Evolutionary conservation across 129 eudicot species (phyloP).

Genomic region (Lactuca sativa): DNA sequence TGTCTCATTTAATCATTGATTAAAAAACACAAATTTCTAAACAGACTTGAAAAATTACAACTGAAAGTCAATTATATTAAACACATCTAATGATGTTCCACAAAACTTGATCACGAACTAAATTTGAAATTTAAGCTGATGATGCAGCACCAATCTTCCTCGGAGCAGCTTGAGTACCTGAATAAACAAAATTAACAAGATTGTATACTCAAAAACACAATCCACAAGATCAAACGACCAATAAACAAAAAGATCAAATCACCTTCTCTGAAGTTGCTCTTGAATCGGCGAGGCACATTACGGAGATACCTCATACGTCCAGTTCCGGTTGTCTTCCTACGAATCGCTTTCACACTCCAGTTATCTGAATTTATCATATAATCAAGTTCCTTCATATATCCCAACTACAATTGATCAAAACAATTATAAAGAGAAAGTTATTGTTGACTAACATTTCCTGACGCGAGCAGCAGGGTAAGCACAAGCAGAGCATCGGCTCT

Average conservation of each 20-base stretch:
- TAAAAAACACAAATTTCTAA: constrained; percentile 12
- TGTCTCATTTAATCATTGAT: neutral
- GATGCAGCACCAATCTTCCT: constrained; percentile 45
- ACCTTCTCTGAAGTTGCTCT: constrained; percentile 66
- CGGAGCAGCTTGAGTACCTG: constrained; percentile 60
- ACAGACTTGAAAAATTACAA: neutral
- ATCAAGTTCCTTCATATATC: neutral
- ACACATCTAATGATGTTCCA: neutral
- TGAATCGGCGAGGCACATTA: constrained; percentile 58
- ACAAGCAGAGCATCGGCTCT: constrained; percentile 79
- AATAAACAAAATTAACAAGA: neutral
- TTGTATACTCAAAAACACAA: neutral
- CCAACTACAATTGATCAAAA: neutral
- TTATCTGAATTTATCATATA: constrained; percentile 29
- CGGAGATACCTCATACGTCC: constrained; percentile 68
- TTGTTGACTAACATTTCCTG: constrained; percentile 48
- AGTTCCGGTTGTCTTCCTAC: constrained; percentile 61
- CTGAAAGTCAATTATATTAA: neutral
- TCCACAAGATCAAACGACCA: neutral
- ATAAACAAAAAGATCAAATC: neutral
- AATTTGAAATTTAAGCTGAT: neutral
- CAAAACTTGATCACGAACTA: neutral
- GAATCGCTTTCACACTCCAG: constrained; percentile 50
- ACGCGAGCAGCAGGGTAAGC: constrained; percentile 82
- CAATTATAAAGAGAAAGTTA: neutral